These are phyloP conservation scores for Mrakia blollopis DNA, from an alignment of 768 basidiomycete species.

Conservation along the genomic window DNA sequence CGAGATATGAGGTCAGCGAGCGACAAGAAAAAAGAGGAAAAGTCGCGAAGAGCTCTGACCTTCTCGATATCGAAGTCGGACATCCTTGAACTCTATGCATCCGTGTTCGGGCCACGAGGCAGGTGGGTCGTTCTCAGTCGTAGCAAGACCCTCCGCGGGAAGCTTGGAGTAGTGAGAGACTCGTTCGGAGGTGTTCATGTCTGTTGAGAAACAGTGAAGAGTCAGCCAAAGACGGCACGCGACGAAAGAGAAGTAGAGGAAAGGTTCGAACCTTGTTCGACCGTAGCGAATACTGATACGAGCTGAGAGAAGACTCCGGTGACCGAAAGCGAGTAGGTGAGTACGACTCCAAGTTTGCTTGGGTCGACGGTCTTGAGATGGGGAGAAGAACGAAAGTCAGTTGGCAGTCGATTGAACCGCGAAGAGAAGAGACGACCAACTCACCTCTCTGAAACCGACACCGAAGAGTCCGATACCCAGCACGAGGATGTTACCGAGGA, in stretches of 20 bases:
- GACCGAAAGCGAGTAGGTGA: conserved; percentile 51
- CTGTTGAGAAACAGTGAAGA: conserved; percentile 37
- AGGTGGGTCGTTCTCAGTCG: conserved; percentile 51
- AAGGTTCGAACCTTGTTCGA: conserved; percentile 53
- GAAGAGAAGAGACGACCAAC: background rate
- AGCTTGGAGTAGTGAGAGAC: conserved; percentile 76
- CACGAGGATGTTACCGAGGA: conserved; percentile 63
- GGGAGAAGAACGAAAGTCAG: background rate
- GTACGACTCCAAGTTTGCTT: conserved; percentile 59
- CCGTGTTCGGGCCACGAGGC: conserved; percentile 69
- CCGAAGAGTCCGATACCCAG: conserved; percentile 68
- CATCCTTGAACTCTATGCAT: conserved; percentile 64
- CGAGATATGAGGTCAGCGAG: too few species aligned
- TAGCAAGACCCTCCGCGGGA: conserved; percentile 60
- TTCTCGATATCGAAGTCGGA: conserved; percentile 59
- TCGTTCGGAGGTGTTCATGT: conserved; percentile 75
- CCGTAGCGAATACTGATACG: conserved; percentile 56
- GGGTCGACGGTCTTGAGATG: conserved; percentile 52
- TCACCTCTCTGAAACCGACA: conserved; percentile 53
- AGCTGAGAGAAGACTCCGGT: conserved; percentile 48
- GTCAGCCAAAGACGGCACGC: background rate
- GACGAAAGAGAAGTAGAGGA: background rate
- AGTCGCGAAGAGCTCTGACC: conserved; percentile 48
- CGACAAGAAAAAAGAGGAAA: too few species aligned
- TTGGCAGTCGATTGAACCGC: background rate